Evolutionary conservation across 495 filamentous ascomycete species (phyloP).

Genomic region (Clavariopsis aquatica): DNA sequence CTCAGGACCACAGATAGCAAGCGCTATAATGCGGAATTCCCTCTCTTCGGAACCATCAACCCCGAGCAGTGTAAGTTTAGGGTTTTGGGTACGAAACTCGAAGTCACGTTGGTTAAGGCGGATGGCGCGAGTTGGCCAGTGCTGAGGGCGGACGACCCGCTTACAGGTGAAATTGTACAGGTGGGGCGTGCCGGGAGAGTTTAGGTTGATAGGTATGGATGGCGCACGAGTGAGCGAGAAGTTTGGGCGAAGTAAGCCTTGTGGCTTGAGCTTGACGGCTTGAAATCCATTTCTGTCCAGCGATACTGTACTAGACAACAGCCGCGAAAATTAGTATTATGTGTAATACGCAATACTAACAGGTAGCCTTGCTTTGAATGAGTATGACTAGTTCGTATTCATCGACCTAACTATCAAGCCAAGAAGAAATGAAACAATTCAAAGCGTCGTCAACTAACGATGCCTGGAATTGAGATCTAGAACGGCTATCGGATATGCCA

Average conservation of each 20-base stretch:
- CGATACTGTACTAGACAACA: too few species aligned
- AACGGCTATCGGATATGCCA: too few species aligned
- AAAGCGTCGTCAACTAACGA: neutral
- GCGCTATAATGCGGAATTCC: constrained; percentile 72
- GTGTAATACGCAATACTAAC: too few species aligned
- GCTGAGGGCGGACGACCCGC: constrained; percentile 78
- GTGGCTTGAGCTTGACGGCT: too few species aligned
- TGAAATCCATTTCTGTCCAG: too few species aligned
- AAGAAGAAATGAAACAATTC: neutral
- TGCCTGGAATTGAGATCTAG: neutral
- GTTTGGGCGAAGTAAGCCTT: neutral
- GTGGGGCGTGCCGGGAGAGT: constrained; percentile 65
- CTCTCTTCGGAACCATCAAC: constrained; percentile 76
- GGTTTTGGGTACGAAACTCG: constrained; percentile 93
- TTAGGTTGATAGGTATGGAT: neutral
- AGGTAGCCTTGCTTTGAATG: too few species aligned
- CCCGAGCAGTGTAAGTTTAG: constrained; percentile 71
- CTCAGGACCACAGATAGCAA: constrained; percentile 83
- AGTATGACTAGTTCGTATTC: too few species aligned
- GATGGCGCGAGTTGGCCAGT: constrained; percentile 86
- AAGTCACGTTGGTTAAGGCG: constrained; percentile 79
- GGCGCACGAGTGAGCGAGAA: neutral
- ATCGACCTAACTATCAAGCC: too few species aligned
- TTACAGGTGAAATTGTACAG: constrained; percentile 79
- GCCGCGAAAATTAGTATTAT: too few species aligned